Evolutionary conservation across 2,329 filamentous ascomycete species (phyloP).

Genomic region (Grosmannia serpens): DNA sequence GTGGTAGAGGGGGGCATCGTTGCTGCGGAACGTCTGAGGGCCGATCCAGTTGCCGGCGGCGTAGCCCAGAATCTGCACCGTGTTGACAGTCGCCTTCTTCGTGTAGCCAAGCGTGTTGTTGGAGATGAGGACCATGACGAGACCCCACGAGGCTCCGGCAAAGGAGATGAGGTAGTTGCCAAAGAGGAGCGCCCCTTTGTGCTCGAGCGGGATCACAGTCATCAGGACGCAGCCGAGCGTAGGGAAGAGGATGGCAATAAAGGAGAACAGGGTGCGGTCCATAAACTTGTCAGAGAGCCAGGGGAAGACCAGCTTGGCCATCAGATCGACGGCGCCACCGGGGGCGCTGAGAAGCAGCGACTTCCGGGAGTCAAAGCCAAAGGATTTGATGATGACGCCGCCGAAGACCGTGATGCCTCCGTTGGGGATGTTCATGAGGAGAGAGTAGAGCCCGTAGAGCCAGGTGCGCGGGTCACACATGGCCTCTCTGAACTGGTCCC

Average conservation of each 20-base stretch:
- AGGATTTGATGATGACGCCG: neutral
- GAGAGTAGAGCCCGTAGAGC: neutral
- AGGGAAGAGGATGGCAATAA: conserved; percentile 1
- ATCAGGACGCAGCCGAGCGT: neutral
- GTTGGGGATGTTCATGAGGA: conserved; percentile 4
- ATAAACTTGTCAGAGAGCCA: neutral
- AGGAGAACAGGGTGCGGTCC: neutral
- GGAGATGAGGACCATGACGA: conserved; percentile 1
- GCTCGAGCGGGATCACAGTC: neutral
- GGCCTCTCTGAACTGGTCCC: conserved; percentile 32
- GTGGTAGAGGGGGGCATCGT: conserved; percentile 44
- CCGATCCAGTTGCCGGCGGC: conserved; percentile 38
- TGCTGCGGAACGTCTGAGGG: conserved; percentile 44
- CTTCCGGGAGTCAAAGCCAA: neutral
- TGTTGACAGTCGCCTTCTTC: neutral
- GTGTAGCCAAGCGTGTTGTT: conserved; percentile 3
- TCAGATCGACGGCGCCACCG: neutral
- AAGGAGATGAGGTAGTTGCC: neutral
- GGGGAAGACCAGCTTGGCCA: neutral
- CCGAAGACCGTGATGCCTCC: conserved; percentile 2
- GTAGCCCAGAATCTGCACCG: neutral
- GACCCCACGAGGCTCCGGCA: neutral
- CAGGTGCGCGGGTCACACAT: conserved; percentile 24
- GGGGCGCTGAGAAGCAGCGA: neutral
- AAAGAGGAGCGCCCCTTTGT: neutral